These are phyloP conservation scores for Tephrocybe sp. DNA, from an alignment of 768 basidiomycete genomes.

Conservation along the genomic window DNA sequence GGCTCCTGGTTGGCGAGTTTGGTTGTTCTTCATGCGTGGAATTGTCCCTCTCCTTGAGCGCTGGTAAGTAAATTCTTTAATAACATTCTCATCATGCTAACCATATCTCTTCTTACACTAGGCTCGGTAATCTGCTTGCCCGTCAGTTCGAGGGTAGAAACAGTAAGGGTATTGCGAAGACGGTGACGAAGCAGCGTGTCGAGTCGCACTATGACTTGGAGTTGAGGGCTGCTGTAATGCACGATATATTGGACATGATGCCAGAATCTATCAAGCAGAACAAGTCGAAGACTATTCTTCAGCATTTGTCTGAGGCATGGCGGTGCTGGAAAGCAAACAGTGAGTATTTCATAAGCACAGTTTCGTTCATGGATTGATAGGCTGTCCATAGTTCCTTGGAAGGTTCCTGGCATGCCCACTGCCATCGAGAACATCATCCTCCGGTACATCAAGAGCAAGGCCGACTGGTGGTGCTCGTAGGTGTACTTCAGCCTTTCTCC, in stretches of 20 bases:
- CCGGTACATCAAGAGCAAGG: conserved; percentile 98
- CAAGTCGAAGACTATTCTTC: conserved; percentile 98
- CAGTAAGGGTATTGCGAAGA: conserved; percentile 94
- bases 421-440: conserved; percentile 99
- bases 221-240: conserved; percentile 97
- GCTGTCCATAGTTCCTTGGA: conserved; percentile 78
- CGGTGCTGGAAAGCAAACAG: conserved; percentile 95
- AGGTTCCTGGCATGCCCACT: conserved; percentile 99
- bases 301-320: conserved; percentile 98
- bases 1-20: conserved; percentile 99
- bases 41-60: conserved; percentile 96
- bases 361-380: conserved; percentile 5
- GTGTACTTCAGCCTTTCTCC: conserved; percentile 22
- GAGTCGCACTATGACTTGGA: conserved; percentile 99
- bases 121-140: conserved; percentile 93
- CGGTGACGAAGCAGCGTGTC: conserved; percentile 98
- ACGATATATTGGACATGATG: conserved; percentile 99
- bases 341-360: conserved; percentile 27
- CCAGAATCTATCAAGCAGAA: conserved; percentile 99
- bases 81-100: neutral
- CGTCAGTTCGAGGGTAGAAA: conserved; percentile 99
- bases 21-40: conserved; percentile 99
- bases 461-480: conserved; percentile 97
- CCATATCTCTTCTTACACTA: conserved; percentile 19
- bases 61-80: conserved; percentile 52